Conservation (phyloP, 1,284 basidiomycete species). For the Heimioporus retisporus region DNA sequence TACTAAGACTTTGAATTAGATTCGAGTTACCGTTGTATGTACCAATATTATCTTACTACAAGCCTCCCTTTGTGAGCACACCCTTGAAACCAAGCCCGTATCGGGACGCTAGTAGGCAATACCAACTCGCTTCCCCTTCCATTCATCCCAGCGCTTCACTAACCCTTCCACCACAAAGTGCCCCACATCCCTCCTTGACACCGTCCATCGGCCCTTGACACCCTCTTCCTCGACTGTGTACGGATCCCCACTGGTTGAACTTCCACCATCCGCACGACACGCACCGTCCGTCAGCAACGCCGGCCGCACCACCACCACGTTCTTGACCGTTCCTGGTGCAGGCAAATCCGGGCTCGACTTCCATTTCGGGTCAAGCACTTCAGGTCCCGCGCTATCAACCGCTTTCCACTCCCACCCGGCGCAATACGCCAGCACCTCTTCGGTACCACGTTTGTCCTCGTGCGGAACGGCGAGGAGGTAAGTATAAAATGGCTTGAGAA, state of each 20-base stretch:
- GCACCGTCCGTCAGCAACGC: constrained; percentile 66
- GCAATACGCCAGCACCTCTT: constrained; percentile 57
- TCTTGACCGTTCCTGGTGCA: constrained; percentile 51
- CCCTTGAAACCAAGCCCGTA: neutral
- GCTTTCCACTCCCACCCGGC: constrained; percentile 58
- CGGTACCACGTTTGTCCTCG: constrained; percentile 66
- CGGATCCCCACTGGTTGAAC: neutral
- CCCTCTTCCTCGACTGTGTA: constrained; percentile 54
- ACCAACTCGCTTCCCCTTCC: constrained; percentile 56
- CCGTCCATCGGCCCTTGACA: constrained; percentile 54
- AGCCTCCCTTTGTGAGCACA: neutral
- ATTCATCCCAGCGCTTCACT: constrained; percentile 61
- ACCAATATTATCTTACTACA: too few relatives aligned
- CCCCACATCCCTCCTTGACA: constrained; percentile 71
- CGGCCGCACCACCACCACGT: constrained; percentile 64
- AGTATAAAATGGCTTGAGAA: constrained; percentile 59
- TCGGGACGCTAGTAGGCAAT: constrained; percentile 48
- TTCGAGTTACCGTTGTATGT: too few relatives aligned
- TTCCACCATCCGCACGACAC: constrained; percentile 48
- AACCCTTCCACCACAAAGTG: constrained; percentile 70
- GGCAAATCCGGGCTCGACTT: constrained; percentile 45
- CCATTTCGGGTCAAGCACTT: constrained; percentile 58
- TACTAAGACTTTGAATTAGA: too few relatives aligned
- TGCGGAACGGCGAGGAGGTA: constrained; percentile 55
- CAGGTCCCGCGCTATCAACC: constrained; percentile 44